phyloP scores from a whole-genome alignment of 805 yeast species.

The Lipomyces oligophaga region DNA sequence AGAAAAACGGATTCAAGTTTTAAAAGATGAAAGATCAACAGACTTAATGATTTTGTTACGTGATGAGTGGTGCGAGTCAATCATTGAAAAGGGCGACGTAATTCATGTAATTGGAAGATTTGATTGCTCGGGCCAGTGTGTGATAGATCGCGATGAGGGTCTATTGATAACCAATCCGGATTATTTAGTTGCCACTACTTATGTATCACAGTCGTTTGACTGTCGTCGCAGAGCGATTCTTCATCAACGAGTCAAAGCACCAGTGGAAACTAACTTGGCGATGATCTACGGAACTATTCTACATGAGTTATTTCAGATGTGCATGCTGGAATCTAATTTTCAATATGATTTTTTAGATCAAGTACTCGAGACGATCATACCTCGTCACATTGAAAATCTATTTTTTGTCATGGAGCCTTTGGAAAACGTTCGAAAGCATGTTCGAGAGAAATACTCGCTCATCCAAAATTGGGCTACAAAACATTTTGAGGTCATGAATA shows the following conservation, averaged over 20 bases:
- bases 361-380: conserved; percentile 29
- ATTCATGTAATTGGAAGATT: conserved; percentile 37
- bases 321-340: conserved; percentile 44
- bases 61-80: conserved; percentile 34
- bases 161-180: conserved; percentile 85
- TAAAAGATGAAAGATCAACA: not conserved
- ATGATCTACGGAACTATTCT: conserved; percentile 77
- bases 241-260: conserved; percentile 51
- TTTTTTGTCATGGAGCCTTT: conserved; percentile 32
- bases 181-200: conserved; percentile 71
- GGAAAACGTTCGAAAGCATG: conserved; percentile 31
- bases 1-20: not conserved
- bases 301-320: conserved; percentile 68
- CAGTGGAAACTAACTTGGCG: conserved; percentile 62
- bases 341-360: conserved; percentile 40
- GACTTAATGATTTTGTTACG: conserved; percentile 21
- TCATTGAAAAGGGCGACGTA: conserved; percentile 33
- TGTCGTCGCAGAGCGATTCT: conserved; percentile 74
- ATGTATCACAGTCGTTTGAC: conserved; percentile 66
- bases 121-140: conserved; percentile 16
- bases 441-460: conserved; percentile 10
- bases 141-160: conserved; percentile 49
- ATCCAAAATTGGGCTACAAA: conserved; percentile 36
- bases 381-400: conserved; percentile 28
- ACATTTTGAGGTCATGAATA: conserved; percentile 4